Conservation (phyloP, 208 protist genomes). For the Trypanosoma melophagium region DNA sequence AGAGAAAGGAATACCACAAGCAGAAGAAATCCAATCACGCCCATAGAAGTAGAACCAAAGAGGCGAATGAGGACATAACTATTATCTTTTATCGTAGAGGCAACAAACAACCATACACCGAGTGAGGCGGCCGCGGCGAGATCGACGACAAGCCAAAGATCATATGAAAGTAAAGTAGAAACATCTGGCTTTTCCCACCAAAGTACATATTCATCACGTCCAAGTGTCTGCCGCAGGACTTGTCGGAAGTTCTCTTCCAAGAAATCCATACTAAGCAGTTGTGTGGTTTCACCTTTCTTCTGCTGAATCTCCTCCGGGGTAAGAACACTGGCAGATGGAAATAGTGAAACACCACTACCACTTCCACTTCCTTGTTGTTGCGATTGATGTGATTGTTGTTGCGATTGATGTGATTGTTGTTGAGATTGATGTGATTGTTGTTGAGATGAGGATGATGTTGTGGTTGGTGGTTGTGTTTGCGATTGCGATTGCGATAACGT, state of each 20-base stretch:
- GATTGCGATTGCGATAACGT: not conserved
- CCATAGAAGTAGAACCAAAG: constrained; percentile 34
- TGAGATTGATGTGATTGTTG: constrained; percentile 3
- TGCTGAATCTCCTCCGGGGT: constrained; percentile 22
- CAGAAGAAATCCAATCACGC: constrained; percentile 35
- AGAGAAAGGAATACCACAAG: constrained; percentile 36
- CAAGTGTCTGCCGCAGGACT: constrained; percentile 34
- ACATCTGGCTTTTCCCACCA: constrained; percentile 51
- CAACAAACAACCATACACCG: constrained; percentile 49
- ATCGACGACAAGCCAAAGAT: constrained; percentile 50
- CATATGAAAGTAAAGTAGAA: constrained; percentile 37
- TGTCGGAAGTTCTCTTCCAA: constrained; percentile 34
- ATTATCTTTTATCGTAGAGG: constrained; percentile 36
- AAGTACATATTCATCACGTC: constrained; percentile 44
- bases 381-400: not conserved
- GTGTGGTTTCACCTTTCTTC: constrained; percentile 53
- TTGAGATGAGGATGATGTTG: not conserved
- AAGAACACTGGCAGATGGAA: not conserved
- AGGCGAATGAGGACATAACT: constrained; percentile 39
- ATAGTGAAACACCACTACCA: not conserved
- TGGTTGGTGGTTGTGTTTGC: not conserved
- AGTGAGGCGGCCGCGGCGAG: constrained; percentile 36
- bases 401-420: not conserved
- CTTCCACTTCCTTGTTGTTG: not conserved
- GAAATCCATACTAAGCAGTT: constrained; percentile 42